Percentiles rank a stretch among this genome's conserved stretches.
phyloP scores from a whole-genome alignment of 148 eudicot genomes.

The Linanthus parryae region DNA sequence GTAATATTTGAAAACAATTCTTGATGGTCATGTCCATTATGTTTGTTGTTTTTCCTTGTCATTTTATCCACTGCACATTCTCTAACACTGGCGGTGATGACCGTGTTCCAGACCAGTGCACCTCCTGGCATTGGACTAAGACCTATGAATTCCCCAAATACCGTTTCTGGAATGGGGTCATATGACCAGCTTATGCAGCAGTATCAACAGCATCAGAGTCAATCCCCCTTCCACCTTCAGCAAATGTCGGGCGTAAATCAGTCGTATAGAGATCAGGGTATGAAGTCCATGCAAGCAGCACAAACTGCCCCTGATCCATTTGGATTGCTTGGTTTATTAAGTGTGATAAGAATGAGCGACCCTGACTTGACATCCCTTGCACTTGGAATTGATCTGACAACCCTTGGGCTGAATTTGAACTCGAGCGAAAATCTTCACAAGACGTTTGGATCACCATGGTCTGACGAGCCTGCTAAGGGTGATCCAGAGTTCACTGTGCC shows the following conservation, averaged over 20 bases:
- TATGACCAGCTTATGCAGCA: conserved; percentile 71
- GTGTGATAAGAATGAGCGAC: conserved; percentile 54
- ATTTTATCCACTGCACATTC: no score
- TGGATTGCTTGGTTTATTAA: conserved; percentile 67
- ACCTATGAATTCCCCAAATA: conserved; percentile 36
- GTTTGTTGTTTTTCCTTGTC: no score
- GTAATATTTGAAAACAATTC: no score
- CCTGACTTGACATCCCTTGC: conserved; percentile 74
- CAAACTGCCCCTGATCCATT: conserved; percentile 62
- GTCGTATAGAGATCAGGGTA: conserved; percentile 67
- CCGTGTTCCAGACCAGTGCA: conserved; percentile 19
- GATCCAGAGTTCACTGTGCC: conserved; percentile 68
- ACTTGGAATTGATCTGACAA: conserved; percentile 71
- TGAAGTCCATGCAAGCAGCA: conserved; percentile 64
- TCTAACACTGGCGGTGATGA: no score
- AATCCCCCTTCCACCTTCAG: conserved; percentile 51
- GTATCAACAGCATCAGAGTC: conserved; percentile 68
- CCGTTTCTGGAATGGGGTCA: conserved; percentile 38
- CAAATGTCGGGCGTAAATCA: conserved; percentile 68
- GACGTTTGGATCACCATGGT: conserved; percentile 82
- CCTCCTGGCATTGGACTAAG: conserved; percentile 41
- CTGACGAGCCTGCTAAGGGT: conserved; percentile 65
- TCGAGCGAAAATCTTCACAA: conserved; percentile 66
- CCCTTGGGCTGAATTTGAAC: conserved; percentile 67
- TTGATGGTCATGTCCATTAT: no score